phyloP scores from a whole-genome alignment of 1,284 basidiomycete genomes.

The Pseudozyma sp. region DNA sequence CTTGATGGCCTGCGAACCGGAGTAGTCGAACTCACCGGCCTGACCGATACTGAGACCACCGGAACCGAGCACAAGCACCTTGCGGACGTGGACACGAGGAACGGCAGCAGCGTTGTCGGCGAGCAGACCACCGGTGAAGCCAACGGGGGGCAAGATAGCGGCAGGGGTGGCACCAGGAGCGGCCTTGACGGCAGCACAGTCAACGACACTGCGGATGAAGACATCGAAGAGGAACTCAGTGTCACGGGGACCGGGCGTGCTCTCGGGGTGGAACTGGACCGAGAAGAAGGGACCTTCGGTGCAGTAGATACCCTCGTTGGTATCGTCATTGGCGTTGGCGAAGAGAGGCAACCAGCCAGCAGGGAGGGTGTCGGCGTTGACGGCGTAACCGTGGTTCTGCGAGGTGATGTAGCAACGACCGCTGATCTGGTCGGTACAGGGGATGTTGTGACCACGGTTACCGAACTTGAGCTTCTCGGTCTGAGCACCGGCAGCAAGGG shows the following conservation, averaged over 20 bases:
- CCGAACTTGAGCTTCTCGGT: slow-evolving; percentile 99
- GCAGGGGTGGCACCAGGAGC: slow-evolving; percentile 35
- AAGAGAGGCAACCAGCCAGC: slow-evolving; percentile 93
- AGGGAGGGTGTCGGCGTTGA: slow-evolving; percentile 84
- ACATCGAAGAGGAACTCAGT: slow-evolving; percentile 99
- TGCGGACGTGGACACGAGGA: slow-evolving; percentile 83
- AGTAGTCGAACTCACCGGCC: slow-evolving; percentile 99
- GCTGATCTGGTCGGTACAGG: slow-evolving; percentile 91
- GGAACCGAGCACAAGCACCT: slow-evolving; percentile 97
- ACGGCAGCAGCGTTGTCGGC: slow-evolving; percentile 83
- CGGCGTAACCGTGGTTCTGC: slow-evolving; percentile 99
- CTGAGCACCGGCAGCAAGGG: slow-evolving; percentile 90
- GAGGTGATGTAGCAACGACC: slow-evolving; percentile 99
- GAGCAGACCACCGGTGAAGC: slow-evolving; percentile 87
- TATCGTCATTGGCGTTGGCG: slow-evolving; percentile 94
- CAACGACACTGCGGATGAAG: slow-evolving; percentile 87
- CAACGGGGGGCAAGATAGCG: slow-evolving; percentile 74
- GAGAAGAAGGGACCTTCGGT: slow-evolving; percentile 90
- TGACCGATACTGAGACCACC: slow-evolving; percentile 98
- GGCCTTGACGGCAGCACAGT: slow-evolving; percentile 78
- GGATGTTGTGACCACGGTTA: slow-evolving; percentile 98
- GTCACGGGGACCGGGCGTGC: slow-evolving; percentile 96
- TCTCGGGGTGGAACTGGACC: slow-evolving; percentile 99
- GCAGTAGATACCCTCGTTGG: slow-evolving; percentile 94
- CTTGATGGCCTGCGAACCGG: slow-evolving; percentile 98